Evolutionary conservation across 2,329 filamentous ascomycete species (phyloP), one percentile per base, ranked within the genome.

Genomic region (Ceratocystis lukuohia): DNA sequence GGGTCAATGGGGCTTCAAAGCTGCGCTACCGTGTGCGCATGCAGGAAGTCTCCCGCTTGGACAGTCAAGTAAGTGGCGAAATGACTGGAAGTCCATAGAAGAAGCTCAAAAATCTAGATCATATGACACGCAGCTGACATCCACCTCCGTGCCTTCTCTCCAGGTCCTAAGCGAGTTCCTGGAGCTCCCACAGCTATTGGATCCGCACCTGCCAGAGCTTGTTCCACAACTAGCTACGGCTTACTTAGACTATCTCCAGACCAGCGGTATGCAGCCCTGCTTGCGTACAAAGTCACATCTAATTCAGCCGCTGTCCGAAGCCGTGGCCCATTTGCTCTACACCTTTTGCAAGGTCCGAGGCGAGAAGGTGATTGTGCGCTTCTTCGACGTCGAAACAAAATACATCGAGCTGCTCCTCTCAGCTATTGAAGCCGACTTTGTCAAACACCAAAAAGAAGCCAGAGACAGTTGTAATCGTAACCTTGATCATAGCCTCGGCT

Each of bases 261-360:
- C 74, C 62, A 74, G 76, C 73, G 77, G 74, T 70, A 74, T 74
- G 68, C 76, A 72, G 75, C 69, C 72, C 70, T 30, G 64, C 71
- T 61, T 69, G 72, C 64, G 66, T 37, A 66, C 64, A 74, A 74
- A 68, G 70, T 73, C 75, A 66, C 73, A 78, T 65, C 74, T 82
- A 8, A 71, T 84, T 15, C 76, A 79, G 25, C 81, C 86, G 0
- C 76, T 90, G 0, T 82, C 87, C 28, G 80, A 82, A 68, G 91
- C 90, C 3, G 85, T 96, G 90, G 88, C 74, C 84, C 82, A 69
- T 79, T 37, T 97, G 1, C 75, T 99, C 45, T 97, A 97, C 74
- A 88, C 87, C 0, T 88, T 99, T 68, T 96, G 91, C 80, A 99
- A 99, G 76, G 88, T 97, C 63, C 84, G 94, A 65, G 93, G 94